Conservation (phyloP, 139 green algal species). For the Coccomyxa sp. region DNA sequence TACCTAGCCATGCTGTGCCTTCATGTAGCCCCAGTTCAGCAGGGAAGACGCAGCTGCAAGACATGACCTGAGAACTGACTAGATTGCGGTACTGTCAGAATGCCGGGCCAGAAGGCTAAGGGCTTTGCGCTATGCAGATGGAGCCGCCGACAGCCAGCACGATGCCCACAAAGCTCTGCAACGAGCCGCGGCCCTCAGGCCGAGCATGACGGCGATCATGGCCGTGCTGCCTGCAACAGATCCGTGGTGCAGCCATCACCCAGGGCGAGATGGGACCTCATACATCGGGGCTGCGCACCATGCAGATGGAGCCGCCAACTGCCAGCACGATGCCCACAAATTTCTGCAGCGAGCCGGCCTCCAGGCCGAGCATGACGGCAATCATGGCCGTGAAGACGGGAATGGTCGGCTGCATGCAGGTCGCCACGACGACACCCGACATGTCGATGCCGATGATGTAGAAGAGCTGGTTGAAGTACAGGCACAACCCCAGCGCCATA, state of each 20-base stretch:
- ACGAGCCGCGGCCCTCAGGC: conserved; percentile 32
- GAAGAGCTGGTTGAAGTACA: conserved; percentile 62
- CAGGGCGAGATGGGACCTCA: no score
- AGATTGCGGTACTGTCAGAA: no score
- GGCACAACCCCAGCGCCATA: conserved; percentile 27
- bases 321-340: conserved; percentile 49
- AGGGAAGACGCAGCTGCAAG: no score
- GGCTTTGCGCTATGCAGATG: conserved; percentile 53
- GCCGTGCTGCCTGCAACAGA: conserved; percentile 64
- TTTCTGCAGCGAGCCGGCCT: conserved; percentile 51
- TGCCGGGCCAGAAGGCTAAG: no score
- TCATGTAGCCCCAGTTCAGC: no score
- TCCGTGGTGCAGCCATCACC: no score
- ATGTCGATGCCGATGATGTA: conserved; percentile 70
- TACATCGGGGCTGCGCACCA: no score
- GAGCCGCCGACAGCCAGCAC: conserved; percentile 44
- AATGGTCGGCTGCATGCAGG: conserved; percentile 72
- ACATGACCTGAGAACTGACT: no score
- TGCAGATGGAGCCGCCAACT: conserved; percentile 46
- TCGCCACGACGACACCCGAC: conserved; percentile 61
- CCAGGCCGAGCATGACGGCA: conserved; percentile 40
- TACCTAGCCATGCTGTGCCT: no score
- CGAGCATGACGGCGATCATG: conserved; percentile 43
- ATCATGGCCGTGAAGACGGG: conserved; percentile 62
- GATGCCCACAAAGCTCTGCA: conserved; percentile 63